Conservation (phyloP, 1,284 basidiomycete genomes). For the Leccinum glutinopallens region DNA sequence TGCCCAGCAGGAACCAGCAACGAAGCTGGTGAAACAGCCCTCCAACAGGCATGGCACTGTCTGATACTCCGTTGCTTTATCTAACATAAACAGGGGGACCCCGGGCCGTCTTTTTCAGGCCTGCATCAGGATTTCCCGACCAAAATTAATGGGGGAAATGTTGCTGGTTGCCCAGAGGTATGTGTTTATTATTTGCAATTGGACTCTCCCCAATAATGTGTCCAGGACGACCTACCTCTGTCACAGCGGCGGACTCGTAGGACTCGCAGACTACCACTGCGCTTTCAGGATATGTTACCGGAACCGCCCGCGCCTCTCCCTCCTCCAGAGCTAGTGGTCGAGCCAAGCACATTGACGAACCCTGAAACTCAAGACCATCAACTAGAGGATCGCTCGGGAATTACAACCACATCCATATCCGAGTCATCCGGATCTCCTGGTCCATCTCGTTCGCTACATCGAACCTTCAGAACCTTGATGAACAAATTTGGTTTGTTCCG, state of each 20-base stretch:
- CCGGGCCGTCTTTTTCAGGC: background rate
- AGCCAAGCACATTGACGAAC: background rate
- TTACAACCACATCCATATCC: background rate
- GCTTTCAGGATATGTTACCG: background rate
- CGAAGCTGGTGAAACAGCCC: background rate
- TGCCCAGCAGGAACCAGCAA: background rate
- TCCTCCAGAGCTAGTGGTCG: background rate
- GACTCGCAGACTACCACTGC: background rate
- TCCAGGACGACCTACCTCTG: background rate
- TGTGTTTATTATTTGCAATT: background rate
- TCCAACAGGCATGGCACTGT: slow-evolving; percentile 1
- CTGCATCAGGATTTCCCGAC: background rate
- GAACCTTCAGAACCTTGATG: background rate
- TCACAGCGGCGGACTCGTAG: background rate
- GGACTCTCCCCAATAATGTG: background rate
- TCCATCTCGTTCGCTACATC: background rate
- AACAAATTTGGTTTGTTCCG: slow-evolving; percentile 13
- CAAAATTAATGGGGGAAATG: background rate
- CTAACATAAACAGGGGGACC: slow-evolving; percentile 4
- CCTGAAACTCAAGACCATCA: background rate
- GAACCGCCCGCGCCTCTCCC: background rate
- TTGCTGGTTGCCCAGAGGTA: background rate
- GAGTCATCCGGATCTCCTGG: background rate
- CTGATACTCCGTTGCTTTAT: background rate
- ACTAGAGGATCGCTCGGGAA: background rate